Base-by-base conservation (phyloP, 176 grass and related monocot genomes). In the Avena sativa region DNA sequence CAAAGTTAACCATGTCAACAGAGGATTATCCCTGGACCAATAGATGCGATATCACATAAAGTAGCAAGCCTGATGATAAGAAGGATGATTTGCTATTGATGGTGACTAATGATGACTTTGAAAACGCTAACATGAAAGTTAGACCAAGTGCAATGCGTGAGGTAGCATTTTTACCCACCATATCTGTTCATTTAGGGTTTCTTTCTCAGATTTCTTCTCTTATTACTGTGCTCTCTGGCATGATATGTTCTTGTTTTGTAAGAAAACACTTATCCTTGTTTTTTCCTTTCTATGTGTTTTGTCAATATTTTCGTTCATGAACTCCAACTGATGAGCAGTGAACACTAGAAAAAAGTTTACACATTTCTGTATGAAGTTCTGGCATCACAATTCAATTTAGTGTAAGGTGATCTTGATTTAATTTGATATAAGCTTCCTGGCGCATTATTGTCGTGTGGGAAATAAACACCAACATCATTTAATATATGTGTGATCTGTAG, bases 61-160 rank as follows among this genome's bases (percentile, higher is more conserved):
- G 4, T 86, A 79, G 23, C 14, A 52, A 71, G 32, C 43, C 57
- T 75, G 25, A 74, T 61, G 44, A 75, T 76, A 71, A 34, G 59
- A 74, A 73, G 84, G 79, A 84, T 87, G 85, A 82, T 20, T 74
- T 71, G 21, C 11, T 69, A 23, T 79, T 93, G 79, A 82, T 81
- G 50, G 90, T 98, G 52, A 92, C 64, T 36, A 28, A 23, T 72
- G 92, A 94, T 21, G 96, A 98, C 85, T 94, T 98, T 80, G 82
- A 95, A 48, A 92, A 85, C 60, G 96, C 96, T 71, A 98, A 95
- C 83, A 80, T 91, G 76, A 95, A 98, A 95, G 80, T 98, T 86
- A 88, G 90, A 74, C 96, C 93, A 55, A 98, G 93, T 89, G 91
- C 93, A 79, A 98, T 98, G 96, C 96, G 96, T 25, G 96, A 95